phyloP scores from a whole-genome alignment of 352 stramenopile genomes.

The Pythium utonaiense region DNA sequence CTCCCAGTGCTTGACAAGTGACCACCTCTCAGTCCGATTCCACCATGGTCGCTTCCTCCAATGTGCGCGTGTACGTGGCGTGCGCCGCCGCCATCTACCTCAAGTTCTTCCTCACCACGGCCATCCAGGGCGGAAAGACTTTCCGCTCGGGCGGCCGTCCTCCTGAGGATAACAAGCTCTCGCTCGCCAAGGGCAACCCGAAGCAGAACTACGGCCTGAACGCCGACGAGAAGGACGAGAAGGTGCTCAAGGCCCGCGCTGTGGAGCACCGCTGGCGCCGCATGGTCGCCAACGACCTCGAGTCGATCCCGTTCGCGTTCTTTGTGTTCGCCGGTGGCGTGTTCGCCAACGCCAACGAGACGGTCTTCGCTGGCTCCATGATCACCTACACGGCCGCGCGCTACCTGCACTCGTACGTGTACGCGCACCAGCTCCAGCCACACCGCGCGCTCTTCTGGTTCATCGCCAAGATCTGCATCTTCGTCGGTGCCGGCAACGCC shows the following conservation, averaged over 20 bases:
- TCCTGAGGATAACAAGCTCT: slow-evolving; percentile 50
- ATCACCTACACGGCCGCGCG: slow-evolving; percentile 33
- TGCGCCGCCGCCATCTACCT: slow-evolving; percentile 37
- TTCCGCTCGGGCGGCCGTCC: slow-evolving; percentile 45
- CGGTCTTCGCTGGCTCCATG: slow-evolving; percentile 18
- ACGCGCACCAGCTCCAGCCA: slow-evolving; percentile 27
- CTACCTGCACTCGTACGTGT: slow-evolving; percentile 33
- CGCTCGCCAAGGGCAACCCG: slow-evolving; percentile 16
- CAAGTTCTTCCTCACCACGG: slow-evolving; percentile 56
- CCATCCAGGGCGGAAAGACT: slow-evolving; percentile 49
- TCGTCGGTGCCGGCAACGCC: slow-evolving; percentile 25
- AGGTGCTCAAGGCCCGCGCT: slow-evolving; percentile 32
- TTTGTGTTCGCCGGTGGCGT: slow-evolving; percentile 23
- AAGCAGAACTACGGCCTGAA: slow-evolving; percentile 41
- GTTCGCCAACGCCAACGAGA: slow-evolving; percentile 23
- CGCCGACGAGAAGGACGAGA: slow-evolving; percentile 28
- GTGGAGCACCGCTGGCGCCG: slow-evolving; percentile 34
- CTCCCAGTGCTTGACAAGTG: not conserved
- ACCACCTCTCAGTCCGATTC: not conserved
- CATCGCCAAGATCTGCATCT: slow-evolving; percentile 20
- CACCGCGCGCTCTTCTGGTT: slow-evolving; percentile 23
- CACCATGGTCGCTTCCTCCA: not conserved
- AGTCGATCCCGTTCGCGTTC: slow-evolving; percentile 35
- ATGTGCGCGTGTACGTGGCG: slow-evolving; percentile 15
- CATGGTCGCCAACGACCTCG: slow-evolving; percentile 37